Evolutionary conservation across 129 eudicot species (phyloP).

Genomic region (Arctium minus): DNA sequence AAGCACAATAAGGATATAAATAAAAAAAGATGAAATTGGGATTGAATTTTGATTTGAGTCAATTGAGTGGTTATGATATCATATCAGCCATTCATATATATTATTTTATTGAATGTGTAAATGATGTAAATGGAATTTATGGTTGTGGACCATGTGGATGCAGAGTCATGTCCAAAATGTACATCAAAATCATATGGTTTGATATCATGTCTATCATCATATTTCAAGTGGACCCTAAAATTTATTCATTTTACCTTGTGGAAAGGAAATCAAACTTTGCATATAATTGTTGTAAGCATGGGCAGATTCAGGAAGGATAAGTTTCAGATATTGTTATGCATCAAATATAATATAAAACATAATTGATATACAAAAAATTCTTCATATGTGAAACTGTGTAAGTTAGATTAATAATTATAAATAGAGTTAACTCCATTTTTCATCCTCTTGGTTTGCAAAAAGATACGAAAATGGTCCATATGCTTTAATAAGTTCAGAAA

Average conservation of each 20-base stretch:
- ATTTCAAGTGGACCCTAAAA: slow-evolving; percentile 3
- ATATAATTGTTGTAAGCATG: background rate
- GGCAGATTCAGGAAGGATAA: background rate
- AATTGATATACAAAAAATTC: background rate
- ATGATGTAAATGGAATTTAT: slow-evolving; percentile 22
- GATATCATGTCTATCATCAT: slow-evolving; percentile 11
- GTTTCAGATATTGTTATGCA: background rate
- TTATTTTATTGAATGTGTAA: background rate
- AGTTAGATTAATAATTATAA: background rate
- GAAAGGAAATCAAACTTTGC: background rate
- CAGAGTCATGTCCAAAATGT: slow-evolving; percentile 21
- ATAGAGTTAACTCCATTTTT: background rate
- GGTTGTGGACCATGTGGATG: slow-evolving; percentile 29
- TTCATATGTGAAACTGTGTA: background rate
- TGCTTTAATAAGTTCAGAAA: background rate
- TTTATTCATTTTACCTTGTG: background rate
- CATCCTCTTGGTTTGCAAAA: background rate
- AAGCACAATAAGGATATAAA: background rate
- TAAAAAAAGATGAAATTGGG: background rate
- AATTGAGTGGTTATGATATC: slow-evolving; percentile 22
- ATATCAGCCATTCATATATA: slow-evolving; percentile 2
- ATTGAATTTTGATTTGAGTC: background rate
- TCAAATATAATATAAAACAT: background rate
- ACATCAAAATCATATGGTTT: slow-evolving; percentile 10
- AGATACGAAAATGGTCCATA: no score